A percentile compares a stretch with the other conserved stretches of the same genome.
Conservation (phyloP, 176 grass and related monocot species). For the Paspalum vaginatum region DNA sequence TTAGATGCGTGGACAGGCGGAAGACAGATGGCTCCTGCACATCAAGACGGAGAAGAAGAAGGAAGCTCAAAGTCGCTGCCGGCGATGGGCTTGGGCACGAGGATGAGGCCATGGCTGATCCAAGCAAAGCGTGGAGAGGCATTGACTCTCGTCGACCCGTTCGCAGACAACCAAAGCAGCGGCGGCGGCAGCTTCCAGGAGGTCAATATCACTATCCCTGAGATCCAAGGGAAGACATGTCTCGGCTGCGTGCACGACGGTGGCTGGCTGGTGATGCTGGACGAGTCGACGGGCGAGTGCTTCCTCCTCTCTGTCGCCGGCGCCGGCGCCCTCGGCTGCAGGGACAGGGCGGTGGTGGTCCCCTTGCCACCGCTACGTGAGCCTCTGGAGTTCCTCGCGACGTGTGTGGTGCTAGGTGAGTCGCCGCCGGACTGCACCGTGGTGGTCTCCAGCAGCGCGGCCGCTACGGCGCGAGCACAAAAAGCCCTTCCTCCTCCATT, state of each 20-base stretch:
- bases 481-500: neutral
- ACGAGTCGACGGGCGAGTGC: neutral
- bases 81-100: neutral
- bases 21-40: too few species aligned
- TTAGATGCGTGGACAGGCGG: too few species aligned
- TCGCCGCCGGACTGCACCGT: neutral
- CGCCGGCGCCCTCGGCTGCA: neutral
- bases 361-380: neutral
- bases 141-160: neutral
- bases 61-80: too few species aligned
- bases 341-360: neutral
- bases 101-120: neutral
- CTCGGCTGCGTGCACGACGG: constrained; percentile 11
- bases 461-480: neutral
- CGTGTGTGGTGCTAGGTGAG: neutral
- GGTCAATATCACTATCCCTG: neutral
- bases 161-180: too few species aligned
- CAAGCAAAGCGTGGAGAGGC: neutral
- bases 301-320: neutral
- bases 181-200: neutral
- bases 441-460: neutral
- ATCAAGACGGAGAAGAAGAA: too few species aligned
- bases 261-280: neutral
- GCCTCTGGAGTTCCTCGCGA: neutral
- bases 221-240: neutral